Percentiles rank a stretch among this genome's conserved stretches.
Evolutionary conservation across 768 basidiomycete genomes (phyloP).

Genomic region (Suillus decipiens): DNA sequence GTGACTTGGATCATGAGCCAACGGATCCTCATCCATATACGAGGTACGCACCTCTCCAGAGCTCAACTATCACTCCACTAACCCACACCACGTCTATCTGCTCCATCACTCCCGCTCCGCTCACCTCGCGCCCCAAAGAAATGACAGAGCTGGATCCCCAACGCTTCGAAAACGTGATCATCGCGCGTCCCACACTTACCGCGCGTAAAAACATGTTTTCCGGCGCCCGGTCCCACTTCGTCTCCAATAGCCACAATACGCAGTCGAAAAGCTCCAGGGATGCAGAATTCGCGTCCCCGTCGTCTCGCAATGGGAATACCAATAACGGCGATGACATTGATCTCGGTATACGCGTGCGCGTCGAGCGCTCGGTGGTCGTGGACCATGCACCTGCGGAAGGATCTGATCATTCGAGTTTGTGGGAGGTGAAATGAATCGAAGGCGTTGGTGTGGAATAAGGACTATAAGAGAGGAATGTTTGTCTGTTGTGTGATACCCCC

Average conservation of each 20-base stretch:
- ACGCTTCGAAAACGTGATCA: neutral
- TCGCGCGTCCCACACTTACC: neutral
- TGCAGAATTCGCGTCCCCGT: neutral
- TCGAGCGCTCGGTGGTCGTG: neutral
- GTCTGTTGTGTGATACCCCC: neutral
- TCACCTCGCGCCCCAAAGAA: neutral
- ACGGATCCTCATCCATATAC: neutral
- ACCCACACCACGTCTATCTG: neutral
- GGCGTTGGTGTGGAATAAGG: neutral
- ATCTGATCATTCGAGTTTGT: neutral
- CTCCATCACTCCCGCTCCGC: neutral
- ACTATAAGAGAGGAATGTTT: neutral
- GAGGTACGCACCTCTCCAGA: neutral
- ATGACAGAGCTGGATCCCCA: neutral
- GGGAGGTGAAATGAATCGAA: neutral
- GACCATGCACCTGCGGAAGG: neutral
- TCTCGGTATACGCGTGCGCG: neutral
- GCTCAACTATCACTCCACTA: neutral
- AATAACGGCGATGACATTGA: neutral
- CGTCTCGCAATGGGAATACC: neutral
- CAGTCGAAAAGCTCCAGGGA: neutral
- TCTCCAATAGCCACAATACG: neutral
- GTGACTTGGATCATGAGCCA: neutral
- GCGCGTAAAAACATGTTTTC: neutral
- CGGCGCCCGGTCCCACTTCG: neutral